These are phyloP conservation scores for Taphrina deformans DNA, from an alignment of 1,139 yeast genomes.

Conservation along the genomic window DNA sequence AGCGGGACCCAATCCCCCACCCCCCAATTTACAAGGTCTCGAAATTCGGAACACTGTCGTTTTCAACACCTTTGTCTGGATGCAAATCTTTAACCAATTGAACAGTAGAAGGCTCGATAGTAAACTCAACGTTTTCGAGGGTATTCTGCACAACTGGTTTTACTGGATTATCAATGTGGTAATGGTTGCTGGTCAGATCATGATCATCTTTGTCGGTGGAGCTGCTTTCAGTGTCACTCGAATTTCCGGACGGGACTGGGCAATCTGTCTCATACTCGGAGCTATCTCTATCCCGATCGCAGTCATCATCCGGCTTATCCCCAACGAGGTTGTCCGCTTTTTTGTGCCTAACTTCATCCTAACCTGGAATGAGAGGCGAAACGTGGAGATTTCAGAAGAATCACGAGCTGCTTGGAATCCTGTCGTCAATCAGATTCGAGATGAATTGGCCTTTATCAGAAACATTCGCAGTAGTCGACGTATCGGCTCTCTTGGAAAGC, in stretches of 20 bases:
- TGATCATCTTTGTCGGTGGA: conserved; percentile 96
- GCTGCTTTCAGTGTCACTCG: conserved; percentile 82
- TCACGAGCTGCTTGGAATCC: conserved; percentile 47
- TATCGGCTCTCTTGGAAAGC: conserved; percentile 28
- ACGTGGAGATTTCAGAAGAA: conserved; percentile 18
- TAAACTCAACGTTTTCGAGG: conserved; percentile 79
- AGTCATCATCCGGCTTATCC: conserved; percentile 64
- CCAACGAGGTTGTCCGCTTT: conserved; percentile 64
- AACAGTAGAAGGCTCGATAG: conserved; percentile 92
- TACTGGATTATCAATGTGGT: conserved; percentile 69
- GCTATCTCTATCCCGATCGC: conserved; percentile 81
- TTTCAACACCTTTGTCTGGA: conserved; percentile 95
- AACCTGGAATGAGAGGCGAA: conserved; percentile 42
- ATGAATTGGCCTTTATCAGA: conserved; percentile 46
- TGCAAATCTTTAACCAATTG: conserved; percentile 90
- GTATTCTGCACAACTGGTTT: conserved; percentile 77
- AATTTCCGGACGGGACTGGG: conserved; percentile 88
- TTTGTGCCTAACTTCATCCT: conserved; percentile 65
- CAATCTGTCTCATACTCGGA: conserved; percentile 81
- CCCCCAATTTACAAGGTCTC: conserved; percentile 39
- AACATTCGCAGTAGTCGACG: conserved; percentile 48
- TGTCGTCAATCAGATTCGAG: conserved; percentile 49
- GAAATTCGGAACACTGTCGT: conserved; percentile 63
- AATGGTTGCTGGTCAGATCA: conserved; percentile 78
- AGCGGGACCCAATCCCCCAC: conserved; percentile 45